Evolutionary conservation across 2,329 filamentous ascomycete genomes (phyloP).

Genomic region (Epichloe scottii): DNA sequence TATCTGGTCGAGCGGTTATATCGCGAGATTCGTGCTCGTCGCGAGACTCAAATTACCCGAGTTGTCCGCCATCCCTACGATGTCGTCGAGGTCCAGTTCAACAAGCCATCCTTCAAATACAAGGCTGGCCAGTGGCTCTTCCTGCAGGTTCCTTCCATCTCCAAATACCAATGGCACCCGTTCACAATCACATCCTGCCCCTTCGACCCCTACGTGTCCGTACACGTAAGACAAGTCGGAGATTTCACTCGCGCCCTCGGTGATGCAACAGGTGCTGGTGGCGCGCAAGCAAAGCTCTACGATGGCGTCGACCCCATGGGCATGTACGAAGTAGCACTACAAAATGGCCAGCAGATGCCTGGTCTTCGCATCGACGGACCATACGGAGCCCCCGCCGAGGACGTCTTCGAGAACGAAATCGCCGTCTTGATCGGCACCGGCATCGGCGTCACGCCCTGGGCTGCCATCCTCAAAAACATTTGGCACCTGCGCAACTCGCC

Average conservation of each 20-base stretch:
- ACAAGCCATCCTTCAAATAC: conserved; percentile 93
- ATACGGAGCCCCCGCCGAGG: conserved; percentile 92
- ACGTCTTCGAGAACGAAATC: conserved; percentile 90
- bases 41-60: conserved; percentile 79
- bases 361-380: conserved; percentile 82
- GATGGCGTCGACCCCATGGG: conserved; percentile 83
- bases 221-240: conserved; percentile 92
- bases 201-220: conserved; percentile 84
- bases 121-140: conserved; percentile 98
- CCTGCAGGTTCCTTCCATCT: conserved; percentile 82
- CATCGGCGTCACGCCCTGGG: conserved; percentile 82
- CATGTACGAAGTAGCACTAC: conserved; percentile 94
- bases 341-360: conserved; percentile 90
- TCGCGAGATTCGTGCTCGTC: conserved; percentile 74
- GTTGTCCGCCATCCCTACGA: conserved; percentile 95
- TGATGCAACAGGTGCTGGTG: conserved; percentile 84
- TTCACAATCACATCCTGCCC: conserved; percentile 99
- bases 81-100: conserved; percentile 93
- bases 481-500: conserved; percentile 89
- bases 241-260: conserved; percentile 94
- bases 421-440: conserved; percentile 76
- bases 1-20: conserved; percentile 85
- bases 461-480: conserved; percentile 87
- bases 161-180: conserved; percentile 88
- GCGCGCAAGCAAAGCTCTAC: conserved; percentile 78